A percentile compares a stretch with the other conserved stretches of the same genome.
Evolutionary conservation across 345 rosid genomes (phyloP).

Genomic region (Eucalyptus regnans): DNA sequence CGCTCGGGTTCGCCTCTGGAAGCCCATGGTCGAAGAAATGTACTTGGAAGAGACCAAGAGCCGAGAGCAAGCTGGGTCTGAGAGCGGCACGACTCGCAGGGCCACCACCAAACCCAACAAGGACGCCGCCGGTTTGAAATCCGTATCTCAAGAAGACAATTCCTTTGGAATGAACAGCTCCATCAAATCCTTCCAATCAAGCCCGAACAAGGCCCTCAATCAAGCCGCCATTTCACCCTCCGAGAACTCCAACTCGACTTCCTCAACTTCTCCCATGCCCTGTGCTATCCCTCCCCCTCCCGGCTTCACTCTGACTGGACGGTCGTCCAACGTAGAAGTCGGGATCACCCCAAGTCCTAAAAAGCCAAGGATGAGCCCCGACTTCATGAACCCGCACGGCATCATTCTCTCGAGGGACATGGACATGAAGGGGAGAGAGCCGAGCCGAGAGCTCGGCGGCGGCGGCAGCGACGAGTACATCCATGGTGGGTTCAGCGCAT

Average conservation of each 20-base stretch:
- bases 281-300: slow-evolving; percentile 6
- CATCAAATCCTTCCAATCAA: slow-evolving; percentile 1
- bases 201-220: slow-evolving; percentile 5
- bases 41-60: slow-evolving; percentile 49
- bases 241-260: slow-evolving; percentile 9
- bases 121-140: background rate
- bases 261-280: slow-evolving; percentile 4
- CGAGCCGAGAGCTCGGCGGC: background rate
- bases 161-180: background rate
- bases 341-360: slow-evolving; percentile 21
- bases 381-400: slow-evolving; percentile 13
- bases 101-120: slow-evolving; percentile 3
- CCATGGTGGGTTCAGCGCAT: slow-evolving; percentile 18
- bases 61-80: slow-evolving; percentile 11
- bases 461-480: background rate
- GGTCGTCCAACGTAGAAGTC: slow-evolving; percentile 13
- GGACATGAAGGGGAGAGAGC: slow-evolving; percentile 18
- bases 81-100: background rate
- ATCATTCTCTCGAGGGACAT: slow-evolving; percentile 17
- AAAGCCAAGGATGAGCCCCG: slow-evolving; percentile 14
- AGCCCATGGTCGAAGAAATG: slow-evolving; percentile 88
- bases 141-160: background rate
- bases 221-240: slow-evolving; percentile 14
- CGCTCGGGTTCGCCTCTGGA: slow-evolving; percentile 82
- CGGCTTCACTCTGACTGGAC: slow-evolving; percentile 21